Base-by-base conservation (phyloP, 1,139 yeast genomes). In the Zhuliangozyma parablackwelliae region DNA sequence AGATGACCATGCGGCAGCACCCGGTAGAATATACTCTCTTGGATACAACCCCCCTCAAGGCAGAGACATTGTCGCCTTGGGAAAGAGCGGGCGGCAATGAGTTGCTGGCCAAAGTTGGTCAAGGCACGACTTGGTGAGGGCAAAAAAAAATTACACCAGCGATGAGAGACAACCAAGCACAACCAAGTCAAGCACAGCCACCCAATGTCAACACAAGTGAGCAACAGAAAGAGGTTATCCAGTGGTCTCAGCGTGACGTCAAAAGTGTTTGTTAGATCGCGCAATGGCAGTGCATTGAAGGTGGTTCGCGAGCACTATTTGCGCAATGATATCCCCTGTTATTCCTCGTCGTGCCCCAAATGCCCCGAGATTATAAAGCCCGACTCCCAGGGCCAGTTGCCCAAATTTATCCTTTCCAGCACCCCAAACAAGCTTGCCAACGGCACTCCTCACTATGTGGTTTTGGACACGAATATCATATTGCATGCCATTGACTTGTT, bases 281-380 rank as follows among this genome's bases (percentile, higher is more conserved):
- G 92, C 51, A 80, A 84, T 47, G 97, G 97, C 10, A 82, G 84
- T 37, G 97, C 97, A 6, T 75, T 90, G 31, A 92, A 92, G 57
- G 75, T 94, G 29, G 96, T 89, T 20, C 76, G 97, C 49, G 98
- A 94, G 57, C 97, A 90, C 57, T 94, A 94, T 56, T 69, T 94
- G 39, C 75, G 98, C 56, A 79, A 78, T 38, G 98, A 94, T 59
- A 89, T 94, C 39, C 95, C 97, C 16, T 92, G 98, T 60, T 79
- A 83, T 34, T 87, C 96, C 3, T 70, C 68, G 47, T 68, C 76
- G 1, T 94, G 98, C 61, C 56, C 62, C 10, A 56, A 56, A 31
- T 92, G 98, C 60, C 72, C 69, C 13, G 69, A 64, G 20, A 72
- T 75, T 13, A 64, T 80, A 33, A 65, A 70, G 40, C 77, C 89